Evolutionary conservation across 768 basidiomycete species (phyloP), one percentile per base, ranked within the genome.

Genomic region (Hericium alpestre): DNA sequence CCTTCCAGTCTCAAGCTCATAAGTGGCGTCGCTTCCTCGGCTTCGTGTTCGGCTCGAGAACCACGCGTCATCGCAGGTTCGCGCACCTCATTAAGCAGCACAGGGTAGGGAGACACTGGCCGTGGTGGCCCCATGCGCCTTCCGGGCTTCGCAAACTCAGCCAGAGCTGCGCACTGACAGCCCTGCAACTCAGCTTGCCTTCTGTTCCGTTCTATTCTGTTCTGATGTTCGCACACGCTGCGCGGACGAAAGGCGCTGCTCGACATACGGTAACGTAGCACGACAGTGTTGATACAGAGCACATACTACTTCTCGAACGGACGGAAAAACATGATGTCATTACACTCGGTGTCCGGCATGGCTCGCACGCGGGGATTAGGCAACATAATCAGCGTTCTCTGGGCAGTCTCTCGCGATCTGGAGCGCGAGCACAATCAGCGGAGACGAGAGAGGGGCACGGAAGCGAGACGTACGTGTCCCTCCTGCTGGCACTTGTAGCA

Each of bases 401-500:
- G 68, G 66, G 52, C 71, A 72, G 58, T 72, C 70, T 55, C 69
- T 63, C 22, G 71, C 70, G 52, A 69, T 70, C 68, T 72, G 40
- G 11, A 62, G n/a, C 13, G 41, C 49, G 4, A 3, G 12, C 9
- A 13, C 20, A 13, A 27, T 55, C 20, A 55, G 48, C 9, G 16
- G 38, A 15, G 22, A 32, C 27, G 39, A 38, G 2, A 7, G 10
- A 8, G 15, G 41, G n/a, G 11, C 23, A 53, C 16, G 23, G 41
- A 32, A 8, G 55, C 12, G 13, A 13, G 11, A 75, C 87, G 70
- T 67, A 92, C 90, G 74, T 93, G 90, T 61, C 90, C 90, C 69
- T 89, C 87, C 69, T 84, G 82, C 66, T 88, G 85, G 65, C 91
- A 93, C 66, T 89, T 91, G 73, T 89, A 93, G 68, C 90, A 93